These are phyloP conservation scores for Sindora glabra DNA, from an alignment of 306 rosid genomes.

Conservation along the genomic window DNA sequence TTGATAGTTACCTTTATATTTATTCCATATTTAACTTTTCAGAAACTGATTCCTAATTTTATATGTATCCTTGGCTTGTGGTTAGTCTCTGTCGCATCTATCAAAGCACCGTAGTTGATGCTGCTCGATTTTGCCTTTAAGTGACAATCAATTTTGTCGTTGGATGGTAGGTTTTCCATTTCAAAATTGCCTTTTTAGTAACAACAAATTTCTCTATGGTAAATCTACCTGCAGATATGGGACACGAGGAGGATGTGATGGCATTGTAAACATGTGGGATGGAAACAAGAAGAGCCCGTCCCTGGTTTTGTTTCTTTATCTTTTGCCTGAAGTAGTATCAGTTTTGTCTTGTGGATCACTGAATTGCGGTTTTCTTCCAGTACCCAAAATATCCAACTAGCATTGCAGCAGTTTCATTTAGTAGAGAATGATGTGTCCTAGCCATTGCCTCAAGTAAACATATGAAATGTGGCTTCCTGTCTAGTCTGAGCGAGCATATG, in stretches of 20 bases:
- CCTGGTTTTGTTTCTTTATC: slow-evolving; percentile 41
- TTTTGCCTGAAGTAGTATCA: not conserved
- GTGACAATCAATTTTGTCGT: not conserved
- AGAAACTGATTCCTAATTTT: no score
- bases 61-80: no score
- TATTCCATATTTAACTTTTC: not conserved
- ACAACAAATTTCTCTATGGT: slow-evolving; percentile 1
- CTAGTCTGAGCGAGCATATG: not conserved
- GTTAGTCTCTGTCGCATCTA: no score
- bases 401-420: slow-evolving; percentile 90
- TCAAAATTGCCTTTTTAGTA: slow-evolving; percentile 10
- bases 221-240: slow-evolving; percentile 67
- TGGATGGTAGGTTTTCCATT: not conserved
- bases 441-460: slow-evolving; percentile 99
- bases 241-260: slow-evolving; percentile 98
- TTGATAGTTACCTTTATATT: not conserved
- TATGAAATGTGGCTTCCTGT: slow-evolving; percentile 83
- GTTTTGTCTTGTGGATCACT: not conserved
- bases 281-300: slow-evolving; percentile 97
- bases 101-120: not conserved
- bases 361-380: slow-evolving; percentile 34
- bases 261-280: slow-evolving; percentile 94
- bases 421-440: slow-evolving; percentile 87
- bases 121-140: no score
- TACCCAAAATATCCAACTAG: slow-evolving; percentile 91